Conservation (phyloP, 441 rosid genomes). For the Biscutella laevigata region DNA sequence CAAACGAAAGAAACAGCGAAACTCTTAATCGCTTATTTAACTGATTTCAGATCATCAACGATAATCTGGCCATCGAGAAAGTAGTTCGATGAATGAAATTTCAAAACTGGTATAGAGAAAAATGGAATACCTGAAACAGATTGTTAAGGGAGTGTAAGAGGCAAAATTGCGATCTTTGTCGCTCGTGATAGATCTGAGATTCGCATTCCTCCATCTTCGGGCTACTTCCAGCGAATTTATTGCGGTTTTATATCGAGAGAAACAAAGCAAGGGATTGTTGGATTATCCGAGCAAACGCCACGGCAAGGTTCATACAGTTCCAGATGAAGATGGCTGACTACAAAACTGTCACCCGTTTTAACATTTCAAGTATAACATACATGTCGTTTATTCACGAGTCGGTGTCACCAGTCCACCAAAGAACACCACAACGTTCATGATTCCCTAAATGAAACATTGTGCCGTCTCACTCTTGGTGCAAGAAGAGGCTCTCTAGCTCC, state of each 20-base stretch:
- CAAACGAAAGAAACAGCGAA: not conserved
- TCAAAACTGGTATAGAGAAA: not conserved
- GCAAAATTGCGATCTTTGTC: conserved; percentile 70
- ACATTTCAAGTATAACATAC: not conserved
- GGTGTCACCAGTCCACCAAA: not conserved
- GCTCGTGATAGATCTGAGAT: conserved; percentile 65
- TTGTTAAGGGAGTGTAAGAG: conserved; percentile 85
- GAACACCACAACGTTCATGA: not conserved
- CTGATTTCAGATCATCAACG: too few species aligned
- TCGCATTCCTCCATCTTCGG: conserved; percentile 30
- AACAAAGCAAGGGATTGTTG: not conserved
- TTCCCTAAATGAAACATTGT: not conserved
- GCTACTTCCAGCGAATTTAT: not conserved
- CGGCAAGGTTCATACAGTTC: not conserved
- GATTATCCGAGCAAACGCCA: not conserved
- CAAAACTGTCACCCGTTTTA: not conserved
- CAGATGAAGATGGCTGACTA: conserved; percentile 1
- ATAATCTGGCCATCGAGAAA: too few species aligned
- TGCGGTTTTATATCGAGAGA: not conserved
- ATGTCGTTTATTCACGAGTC: not conserved
- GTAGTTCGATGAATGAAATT: not conserved
- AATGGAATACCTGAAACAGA: conserved; percentile 65
- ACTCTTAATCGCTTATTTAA: too few species aligned
- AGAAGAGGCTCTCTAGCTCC: too few species aligned
- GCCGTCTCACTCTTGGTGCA: conserved; percentile 2